Percentiles rank a stretch among this genome's conserved stretches.
Conservation (phyloP, 2,329 filamentous ascomycete genomes). For the Fusarium verticillioides region DNA sequence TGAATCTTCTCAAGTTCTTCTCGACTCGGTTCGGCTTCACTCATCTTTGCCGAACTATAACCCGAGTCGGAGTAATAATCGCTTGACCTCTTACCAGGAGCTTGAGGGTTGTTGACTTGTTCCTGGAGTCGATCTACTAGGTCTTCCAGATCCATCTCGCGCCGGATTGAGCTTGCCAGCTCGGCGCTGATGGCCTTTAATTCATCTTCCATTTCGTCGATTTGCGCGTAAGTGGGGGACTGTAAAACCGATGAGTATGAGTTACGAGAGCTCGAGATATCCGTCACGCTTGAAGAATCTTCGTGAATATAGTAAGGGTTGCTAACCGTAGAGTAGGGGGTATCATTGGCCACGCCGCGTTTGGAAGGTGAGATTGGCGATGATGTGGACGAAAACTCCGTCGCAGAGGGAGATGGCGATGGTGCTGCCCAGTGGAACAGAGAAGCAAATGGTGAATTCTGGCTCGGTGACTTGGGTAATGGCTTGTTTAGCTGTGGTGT, state of each 20-base stretch:
- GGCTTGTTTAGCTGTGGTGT: conserved; percentile 63
- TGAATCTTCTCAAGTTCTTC: conserved; percentile 86
- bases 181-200: conserved; percentile 92
- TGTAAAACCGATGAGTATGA: conserved; percentile 62
- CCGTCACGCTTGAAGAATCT: conserved; percentile 51
- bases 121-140: conserved; percentile 87
- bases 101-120: conserved; percentile 71
- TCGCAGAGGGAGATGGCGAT: conserved; percentile 60
- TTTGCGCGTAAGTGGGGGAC: conserved; percentile 61
- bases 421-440: conserved; percentile 65
- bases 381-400: conserved; percentile 64
- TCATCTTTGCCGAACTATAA: conserved; percentile 83
- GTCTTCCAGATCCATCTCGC: conserved; percentile 97
- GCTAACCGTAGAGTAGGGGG: conserved; percentile 41
- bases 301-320: conserved; percentile 50
- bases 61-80: conserved; percentile 99
- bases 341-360: conserved; percentile 49
- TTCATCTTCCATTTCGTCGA: conserved; percentile 94
- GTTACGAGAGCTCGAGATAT: conserved; percentile 62
- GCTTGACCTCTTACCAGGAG: conserved; percentile 80
- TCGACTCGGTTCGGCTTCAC: conserved; percentile 70
- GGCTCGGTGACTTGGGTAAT: conserved; percentile 64
- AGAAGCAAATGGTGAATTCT: conserved; percentile 59
- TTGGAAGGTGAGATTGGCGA: conserved; percentile 62
- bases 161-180: conserved; percentile 89